A percentile compares a stretch with the other conserved stretches of the same genome.
These are phyloP conservation scores for Xenosphaeropsis pyriputrescens DNA, from an alignment of 2,329 filamentous ascomycete species.

Conservation along the genomic window DNA sequence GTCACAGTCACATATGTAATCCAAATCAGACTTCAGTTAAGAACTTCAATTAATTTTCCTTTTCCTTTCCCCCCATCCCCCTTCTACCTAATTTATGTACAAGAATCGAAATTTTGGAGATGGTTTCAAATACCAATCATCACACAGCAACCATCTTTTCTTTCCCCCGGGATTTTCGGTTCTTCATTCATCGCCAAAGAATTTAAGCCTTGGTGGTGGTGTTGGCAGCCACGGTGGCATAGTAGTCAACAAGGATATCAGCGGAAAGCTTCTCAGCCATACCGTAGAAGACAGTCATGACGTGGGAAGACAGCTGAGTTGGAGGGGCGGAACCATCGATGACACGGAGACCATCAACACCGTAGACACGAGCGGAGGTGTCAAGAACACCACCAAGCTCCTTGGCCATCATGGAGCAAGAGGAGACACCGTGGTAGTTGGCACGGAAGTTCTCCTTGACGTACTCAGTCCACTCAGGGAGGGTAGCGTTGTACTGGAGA, in stretches of 20 bases:
- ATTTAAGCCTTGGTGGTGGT: no score
- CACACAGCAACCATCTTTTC: no score
- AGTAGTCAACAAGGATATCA: constrained; percentile 1
- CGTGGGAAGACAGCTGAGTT: constrained; percentile 15
- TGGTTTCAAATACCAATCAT: no score
- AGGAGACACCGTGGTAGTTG: constrained; percentile 10
- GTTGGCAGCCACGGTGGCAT: background rate
- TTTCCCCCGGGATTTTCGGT: no score
- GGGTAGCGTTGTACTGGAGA: constrained; percentile 6
- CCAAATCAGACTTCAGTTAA: no score
- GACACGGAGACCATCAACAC: constrained; percentile 2
- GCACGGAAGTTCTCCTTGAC: constrained; percentile 13
- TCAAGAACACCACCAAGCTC: constrained; percentile 4
- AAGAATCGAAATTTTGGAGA: no score
- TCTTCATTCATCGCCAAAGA: no score
- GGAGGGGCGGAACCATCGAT: constrained; percentile 4
- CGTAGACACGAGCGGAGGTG: constrained; percentile 1
- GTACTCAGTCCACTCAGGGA: constrained; percentile 12
- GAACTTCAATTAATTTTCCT: no score
- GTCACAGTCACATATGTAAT: no score
- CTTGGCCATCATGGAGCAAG: constrained; percentile 3
- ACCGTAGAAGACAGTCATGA: constrained; percentile 17
- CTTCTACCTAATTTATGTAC: no score
- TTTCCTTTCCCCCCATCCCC: no score
- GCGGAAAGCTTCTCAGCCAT: constrained; percentile 13